Base-by-base conservation (phyloP, 257 asterid genomes). In the Rhazya stricta region DNA sequence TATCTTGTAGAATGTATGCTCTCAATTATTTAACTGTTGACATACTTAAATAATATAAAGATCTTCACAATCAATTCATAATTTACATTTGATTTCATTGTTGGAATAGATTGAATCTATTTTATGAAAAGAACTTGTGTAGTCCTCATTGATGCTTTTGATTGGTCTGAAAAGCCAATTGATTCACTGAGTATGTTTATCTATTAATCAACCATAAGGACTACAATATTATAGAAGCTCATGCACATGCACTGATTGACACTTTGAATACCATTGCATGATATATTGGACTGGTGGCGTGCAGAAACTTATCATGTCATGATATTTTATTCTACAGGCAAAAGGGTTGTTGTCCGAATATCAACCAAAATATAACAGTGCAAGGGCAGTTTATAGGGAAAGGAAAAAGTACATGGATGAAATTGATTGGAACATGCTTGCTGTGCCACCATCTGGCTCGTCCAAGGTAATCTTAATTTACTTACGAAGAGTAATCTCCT, bases 351-450 rank as follows among this genome's bases (percentile, higher is more conserved):
- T 91, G 79, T 89, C 96, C 71, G 99, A 95, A 76, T 95, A 89
- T 81, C 98, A 95, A 84, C 97, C 97, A 56, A 92, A 92, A 82
- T 92, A 86, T 80, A 95, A 91, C 82, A 95, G 99, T 79, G 98
- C 99, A 25, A 89, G 93, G 85, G 99, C 99, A 84, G 99, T 95
- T 77, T 92, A 92, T 83, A 82, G 96, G 84, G 99, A 95, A 89
- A 89, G 90, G 74, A 95, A 95, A 80, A 95, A 95, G 84, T 95
- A 86, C 76, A 67, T 88, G 21, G 98, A 93, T 85, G 98, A 92
- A 82, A 92, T 95, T 80, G 98, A 95, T 79, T 92, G 98, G 99
- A 95, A 92, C 82, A 91, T 91, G 96, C 94, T 95, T 76, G 99
- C 98, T 67, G 85, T 91, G 74, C 99, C 99, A 32, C 92, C 99